Evolutionary conservation across 2,329 filamentous ascomycete genomes (phyloP), one percentile per base, ranked within the genome.

Genomic region (Fusarium sublunatum): DNA sequence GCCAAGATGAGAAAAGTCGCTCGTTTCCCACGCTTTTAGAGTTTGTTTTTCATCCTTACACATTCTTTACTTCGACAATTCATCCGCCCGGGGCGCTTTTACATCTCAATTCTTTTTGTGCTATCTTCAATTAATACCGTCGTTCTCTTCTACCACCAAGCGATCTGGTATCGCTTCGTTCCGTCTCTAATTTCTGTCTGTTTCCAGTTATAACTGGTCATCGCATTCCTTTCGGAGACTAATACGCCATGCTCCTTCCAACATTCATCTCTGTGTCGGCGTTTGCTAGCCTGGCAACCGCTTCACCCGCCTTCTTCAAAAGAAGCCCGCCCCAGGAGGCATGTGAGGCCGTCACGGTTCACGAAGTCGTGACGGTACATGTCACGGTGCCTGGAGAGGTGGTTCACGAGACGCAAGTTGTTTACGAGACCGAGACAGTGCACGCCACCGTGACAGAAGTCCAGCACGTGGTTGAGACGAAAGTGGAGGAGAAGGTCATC

Each of bases 131-230:
- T 55, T 49, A 43, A 22, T 48, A 46, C 31, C 44, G 35, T 47
- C 39, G 31, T 45, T 61, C 58, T 64, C 60, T 47, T 32, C 42
- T 19, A 12, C 25, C 34, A 43, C 45, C 39, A n/a, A 28, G 60
- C 60, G 60, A 64, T 47, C 60, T 64, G 60, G 60, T 50, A 64
- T 64, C 60, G 60, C 60, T 8, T 22, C 11, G 12, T 32, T 13
- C 31, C 11, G 5, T 19, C 19, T 19, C 19, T 32, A 45, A n/a
- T 50, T 53, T 41, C 29, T 39, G 24, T 13, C 39, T 26, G 26
- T 39, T 35, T 15, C 11, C 29, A 58, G 28, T 34, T 7, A 13
- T 32, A 41, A 40, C 24, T n/a, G 2, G 13, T 3, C 34, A 7
- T 29, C 31, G 31, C 31, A n/a, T 32, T 32, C 31, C 28, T n/a